Evolutionary conservation across 441 rosid genomes (phyloP).

Genomic region (Bruguiera hainesii): DNA sequence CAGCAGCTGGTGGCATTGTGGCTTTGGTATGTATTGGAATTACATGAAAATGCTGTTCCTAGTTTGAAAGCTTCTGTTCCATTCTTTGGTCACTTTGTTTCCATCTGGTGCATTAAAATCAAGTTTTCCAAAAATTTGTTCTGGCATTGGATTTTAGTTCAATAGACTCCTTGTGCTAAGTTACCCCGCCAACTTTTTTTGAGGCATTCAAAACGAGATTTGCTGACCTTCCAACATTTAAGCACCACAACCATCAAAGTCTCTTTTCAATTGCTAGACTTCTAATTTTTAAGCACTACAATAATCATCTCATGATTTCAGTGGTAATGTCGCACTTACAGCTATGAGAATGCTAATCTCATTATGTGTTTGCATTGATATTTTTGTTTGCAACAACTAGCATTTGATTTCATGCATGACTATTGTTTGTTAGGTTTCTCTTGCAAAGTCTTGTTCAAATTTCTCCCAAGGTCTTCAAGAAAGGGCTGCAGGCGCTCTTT

Average conservation of each 20-base stretch:
- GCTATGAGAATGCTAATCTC: background rate
- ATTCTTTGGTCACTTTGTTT: background rate
- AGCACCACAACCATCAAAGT: no score
- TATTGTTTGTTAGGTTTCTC: conserved; percentile 35
- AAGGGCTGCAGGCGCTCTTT: conserved; percentile 59
- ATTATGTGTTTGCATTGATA: conserved; percentile 2
- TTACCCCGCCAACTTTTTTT: no score
- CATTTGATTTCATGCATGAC: background rate
- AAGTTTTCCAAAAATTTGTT: background rate
- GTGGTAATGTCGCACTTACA: background rate
- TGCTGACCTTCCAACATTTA: no score
- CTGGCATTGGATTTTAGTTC: no score
- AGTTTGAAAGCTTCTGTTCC: background rate
- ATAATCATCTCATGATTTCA: no score
- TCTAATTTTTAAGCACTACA: background rate
- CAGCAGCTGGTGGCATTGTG: conserved; percentile 48
- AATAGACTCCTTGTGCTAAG: no score
- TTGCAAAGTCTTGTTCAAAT: conserved; percentile 45
- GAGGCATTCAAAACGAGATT: no score
- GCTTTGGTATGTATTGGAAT: conserved; percentile 41
- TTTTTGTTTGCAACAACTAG: background rate
- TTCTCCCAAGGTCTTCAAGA: conserved; percentile 53
- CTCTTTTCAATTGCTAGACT: no score
- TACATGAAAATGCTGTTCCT: background rate
- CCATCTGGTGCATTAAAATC: background rate